phyloP scores from a whole-genome alignment of 148 eudicot species.

The Camellia japonica region DNA sequence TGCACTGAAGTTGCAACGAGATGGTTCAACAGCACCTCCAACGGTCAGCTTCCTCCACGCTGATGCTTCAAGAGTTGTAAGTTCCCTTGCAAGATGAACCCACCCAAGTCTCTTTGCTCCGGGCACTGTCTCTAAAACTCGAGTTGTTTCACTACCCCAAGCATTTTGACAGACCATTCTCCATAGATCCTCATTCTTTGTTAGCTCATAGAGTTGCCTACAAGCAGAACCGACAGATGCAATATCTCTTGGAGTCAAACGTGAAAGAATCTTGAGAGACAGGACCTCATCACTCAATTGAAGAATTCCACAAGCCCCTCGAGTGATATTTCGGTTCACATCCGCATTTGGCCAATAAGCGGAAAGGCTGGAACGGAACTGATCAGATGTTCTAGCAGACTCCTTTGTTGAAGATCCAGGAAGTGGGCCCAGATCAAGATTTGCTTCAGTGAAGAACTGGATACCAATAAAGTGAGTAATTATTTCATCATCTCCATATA shows the following conservation, averaged over 20 bases:
- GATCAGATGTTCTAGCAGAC: slow-evolving; percentile 39
- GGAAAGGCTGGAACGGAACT: slow-evolving; percentile 54
- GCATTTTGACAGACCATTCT: slow-evolving; percentile 93
- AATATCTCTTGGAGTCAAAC: slow-evolving; percentile 81
- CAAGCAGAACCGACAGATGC: slow-evolving; percentile 86
- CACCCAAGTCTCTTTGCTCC: slow-evolving; percentile 90
- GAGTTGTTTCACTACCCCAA: slow-evolving; percentile 92
- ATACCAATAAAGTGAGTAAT: slow-evolving; percentile 87
- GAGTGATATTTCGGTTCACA: slow-evolving; percentile 36
- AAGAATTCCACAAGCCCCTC: slow-evolving; percentile 68
- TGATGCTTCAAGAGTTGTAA: slow-evolving; percentile 93
- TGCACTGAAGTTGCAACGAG: slow-evolving; percentile 96
- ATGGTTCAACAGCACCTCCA: slow-evolving; percentile 90
- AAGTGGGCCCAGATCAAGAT: slow-evolving; percentile 78
- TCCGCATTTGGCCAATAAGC: slow-evolving; percentile 34
- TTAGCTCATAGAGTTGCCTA: slow-evolving; percentile 58
- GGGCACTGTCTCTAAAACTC: slow-evolving; percentile 79
- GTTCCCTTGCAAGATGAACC: slow-evolving; percentile 88
- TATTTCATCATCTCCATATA: slow-evolving; percentile 76
- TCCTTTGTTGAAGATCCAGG: slow-evolving; percentile 59
- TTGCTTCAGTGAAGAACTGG: slow-evolving; percentile 69
- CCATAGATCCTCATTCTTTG: slow-evolving; percentile 89
- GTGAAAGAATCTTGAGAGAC: slow-evolving; percentile 69
- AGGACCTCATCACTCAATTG: slow-evolving; percentile 86
- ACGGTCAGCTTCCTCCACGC: slow-evolving; percentile 87